A percentile compares a stretch with the other conserved stretches of the same genome.
phyloP scores from a whole-genome alignment of 2,329 filamentous ascomycete species.

The Trichoderma hamatum region DNA sequence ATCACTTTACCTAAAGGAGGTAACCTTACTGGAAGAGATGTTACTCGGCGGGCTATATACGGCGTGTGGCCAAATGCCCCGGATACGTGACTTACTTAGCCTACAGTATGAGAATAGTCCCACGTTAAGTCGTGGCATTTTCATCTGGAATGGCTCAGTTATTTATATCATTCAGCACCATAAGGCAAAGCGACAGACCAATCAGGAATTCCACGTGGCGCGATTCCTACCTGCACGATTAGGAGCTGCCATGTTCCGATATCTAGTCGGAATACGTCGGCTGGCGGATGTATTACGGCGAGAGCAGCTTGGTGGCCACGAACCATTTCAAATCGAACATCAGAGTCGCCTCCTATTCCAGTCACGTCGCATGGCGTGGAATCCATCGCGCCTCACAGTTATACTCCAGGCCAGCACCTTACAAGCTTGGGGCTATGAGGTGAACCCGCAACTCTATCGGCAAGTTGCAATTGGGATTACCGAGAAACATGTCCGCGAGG shows the following conservation, averaged over 20 bases:
- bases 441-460: neutral
- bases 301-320: neutral
- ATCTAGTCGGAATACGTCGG: neutral
- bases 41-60: neutral
- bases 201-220: neutral
- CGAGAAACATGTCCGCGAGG: slow-evolving; percentile 26
- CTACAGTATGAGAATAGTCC: neutral
- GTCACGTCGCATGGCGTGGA: neutral
- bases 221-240: neutral
- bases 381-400: neutral
- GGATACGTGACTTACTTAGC: neutral
- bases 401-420: neutral
- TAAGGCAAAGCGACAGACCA: neutral
- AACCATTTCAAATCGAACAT: neutral
- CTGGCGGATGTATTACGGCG: neutral
- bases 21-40: neutral
- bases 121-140: neutral
- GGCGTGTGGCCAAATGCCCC: neutral
- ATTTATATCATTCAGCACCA: neutral
- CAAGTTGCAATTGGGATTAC: slow-evolving; percentile 27
- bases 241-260: neutral
- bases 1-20: neutral
- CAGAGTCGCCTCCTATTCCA: neutral
- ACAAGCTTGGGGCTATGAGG: neutral
- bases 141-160: neutral